Base-by-base conservation (phyloP, 192 early-diverging fungal genomes). In the Funneliformis mosseae region DNA sequence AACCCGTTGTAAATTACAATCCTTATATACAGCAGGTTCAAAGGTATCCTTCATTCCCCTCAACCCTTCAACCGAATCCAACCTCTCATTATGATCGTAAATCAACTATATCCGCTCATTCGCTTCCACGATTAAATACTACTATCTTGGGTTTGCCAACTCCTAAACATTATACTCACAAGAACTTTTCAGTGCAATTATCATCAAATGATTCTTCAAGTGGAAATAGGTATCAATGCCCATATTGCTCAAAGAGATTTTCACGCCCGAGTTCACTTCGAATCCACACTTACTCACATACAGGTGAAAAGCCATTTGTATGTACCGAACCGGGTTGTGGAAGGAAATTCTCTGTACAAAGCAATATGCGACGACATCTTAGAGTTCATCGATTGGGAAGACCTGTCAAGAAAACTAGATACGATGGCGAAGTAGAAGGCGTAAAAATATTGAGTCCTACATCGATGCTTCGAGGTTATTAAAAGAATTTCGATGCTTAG, bases 231-330 rank as follows among this genome's bases (percentile, higher is more conserved):
- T 93, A 92, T 77, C 83, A 85, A 70, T 94, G 92, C 66, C 78
- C 84, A 18, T 84, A 83, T 33, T 95, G 94, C 61, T 46, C 80
- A 42, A 95, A 94, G 46, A 78, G 76, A 25, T 95, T 95, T 75
- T 88, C 92, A 4, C 88, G 94, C 27, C 94, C 94, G 0, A 92
- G 90, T 8, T 91, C 92, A 0, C 77, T 93, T 3, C 82, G 88
- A 5, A 92, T 92, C n/a, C 94, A 94, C 77, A 91, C 89, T 25
- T 89, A 89, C 76, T 92, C 92, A 2, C 94, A 95, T 63, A 94
- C 94, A 4, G 93, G 93, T 1, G 93, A 95, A 78, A 92, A 92
- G 60, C 94, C 94, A 0, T 89, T 91, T 81, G 84, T 88, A 39
- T 95, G 94, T 73, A 76, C 80, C 2, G 87, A 88, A 68, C 87